Evolutionary conservation across 2,329 filamentous ascomycete species (phyloP), one percentile per base, ranked within the genome.

Genomic region (Cercospora sp.): DNA sequence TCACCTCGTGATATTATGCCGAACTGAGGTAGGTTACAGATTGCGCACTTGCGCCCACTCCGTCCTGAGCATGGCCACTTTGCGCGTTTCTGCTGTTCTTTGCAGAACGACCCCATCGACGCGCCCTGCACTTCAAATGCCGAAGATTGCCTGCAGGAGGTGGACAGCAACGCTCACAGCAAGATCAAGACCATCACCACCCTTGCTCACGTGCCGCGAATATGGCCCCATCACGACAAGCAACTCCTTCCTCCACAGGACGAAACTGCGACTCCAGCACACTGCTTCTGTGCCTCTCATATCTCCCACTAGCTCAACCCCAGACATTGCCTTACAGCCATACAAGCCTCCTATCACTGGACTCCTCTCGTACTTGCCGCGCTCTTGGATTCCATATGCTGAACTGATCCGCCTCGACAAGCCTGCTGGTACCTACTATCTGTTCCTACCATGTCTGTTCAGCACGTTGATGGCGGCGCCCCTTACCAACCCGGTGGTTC

Each of bases 361-460:
- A 13, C 76, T 95, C 5, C 81, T 96, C 32, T 90, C 92, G 2
- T 79, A 83, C 62, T 82, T 96, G 2, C 93, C 93, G 1, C 70
- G 81, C 21, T 86, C 90, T 65, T 89, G 89, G 84, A 84, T 95
- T 3, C 93, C 92, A 1, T 96, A 95, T 76, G 92, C 89, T 59
- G 92, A 96, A 77, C 86, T 97, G 13, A 86, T 91, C 75, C 90
- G 93, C 60, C 83, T 96, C 59, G 90, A 95, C 80, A 95, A 93
- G 75, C 93, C 92, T 1, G 86, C 89, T 0, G 93, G 93, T 57
- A 91, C 91, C 1, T 91, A 93, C 81, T 95, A 95, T 77, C 88
- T 97, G 69, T 94, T 90, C 82, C 91, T 94, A 74, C 93, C 92
- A 30, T 94, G 92, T 75, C 83, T 95, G 12, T 96, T 94, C 82